These are phyloP conservation scores for Manihot esculenta DNA, from an alignment of 441 rosid genomes.

Conservation along the genomic window DNA sequence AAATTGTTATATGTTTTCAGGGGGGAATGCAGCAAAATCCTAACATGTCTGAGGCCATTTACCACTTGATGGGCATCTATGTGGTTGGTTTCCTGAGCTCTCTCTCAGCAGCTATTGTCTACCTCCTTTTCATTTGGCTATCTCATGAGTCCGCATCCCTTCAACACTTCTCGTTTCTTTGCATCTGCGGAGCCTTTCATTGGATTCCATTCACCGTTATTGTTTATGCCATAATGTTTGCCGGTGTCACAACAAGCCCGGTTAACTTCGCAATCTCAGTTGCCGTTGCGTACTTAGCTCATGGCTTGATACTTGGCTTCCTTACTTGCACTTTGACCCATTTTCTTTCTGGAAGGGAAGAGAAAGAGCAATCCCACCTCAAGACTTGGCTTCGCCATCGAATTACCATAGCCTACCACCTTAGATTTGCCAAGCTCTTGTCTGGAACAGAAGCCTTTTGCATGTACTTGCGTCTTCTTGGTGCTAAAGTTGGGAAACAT, in stretches of 20 bases:
- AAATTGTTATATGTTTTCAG: constrained; percentile 31
- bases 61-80: constrained; percentile 59
- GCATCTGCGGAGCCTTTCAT: constrained; percentile 62
- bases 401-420: constrained; percentile 59
- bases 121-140: constrained; percentile 41
- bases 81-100: constrained; percentile 55
- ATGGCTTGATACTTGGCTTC: constrained; percentile 56
- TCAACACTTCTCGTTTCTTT: constrained; percentile 46
- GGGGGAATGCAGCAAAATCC: constrained; percentile 12
- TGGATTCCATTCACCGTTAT: constrained; percentile 58
- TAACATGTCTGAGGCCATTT: constrained; percentile 22
- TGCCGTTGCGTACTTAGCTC: constrained; percentile 46
- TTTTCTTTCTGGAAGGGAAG: constrained; percentile 36
- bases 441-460: constrained; percentile 75
- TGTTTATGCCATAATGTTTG: constrained; percentile 47
- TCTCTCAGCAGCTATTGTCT: constrained; percentile 49
- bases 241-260: constrained; percentile 31
- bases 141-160: constrained; percentile 37
- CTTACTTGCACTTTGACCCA: constrained; percentile 41
- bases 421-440: constrained; percentile 59
- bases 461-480: constrained; percentile 52
- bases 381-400: constrained; percentile 52
- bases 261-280: constrained; percentile 36
- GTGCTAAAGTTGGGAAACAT: constrained; percentile 55
- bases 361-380: constrained; percentile 30